Conservation (phyloP, 768 basidiomycete genomes). For the Boletus subcaerulescens region DNA sequence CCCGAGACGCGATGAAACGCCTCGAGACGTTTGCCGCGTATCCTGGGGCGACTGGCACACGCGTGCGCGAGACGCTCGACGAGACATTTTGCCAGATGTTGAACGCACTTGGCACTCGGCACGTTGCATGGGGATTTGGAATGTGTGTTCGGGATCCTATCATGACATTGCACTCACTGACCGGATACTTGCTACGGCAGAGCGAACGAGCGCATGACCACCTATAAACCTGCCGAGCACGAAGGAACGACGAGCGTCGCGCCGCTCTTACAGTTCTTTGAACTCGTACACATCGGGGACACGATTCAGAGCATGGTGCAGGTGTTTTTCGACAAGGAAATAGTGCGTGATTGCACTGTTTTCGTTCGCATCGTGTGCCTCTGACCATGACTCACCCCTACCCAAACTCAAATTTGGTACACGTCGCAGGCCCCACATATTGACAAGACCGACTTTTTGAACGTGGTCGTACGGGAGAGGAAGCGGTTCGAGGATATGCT, state of each 20-base stretch:
- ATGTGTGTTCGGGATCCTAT: constrained; percentile 43
- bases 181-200: constrained; percentile 35
- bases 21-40: constrained; percentile 88
- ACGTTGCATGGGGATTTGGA: constrained; percentile 77
- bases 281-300: constrained; percentile 94
- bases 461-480: constrained; percentile 91
- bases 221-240: constrained; percentile 88
- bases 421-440: constrained; percentile 71
- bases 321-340: constrained; percentile 96
- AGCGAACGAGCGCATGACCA: constrained; percentile 84
- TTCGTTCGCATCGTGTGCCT: background rate
- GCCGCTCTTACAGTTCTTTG: constrained; percentile 94
- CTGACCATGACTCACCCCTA: background rate
- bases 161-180: background rate
- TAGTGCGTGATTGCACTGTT: constrained; percentile 46
- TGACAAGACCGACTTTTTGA: constrained; percentile 90
- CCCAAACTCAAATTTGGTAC: background rate
- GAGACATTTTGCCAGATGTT: constrained; percentile 88
- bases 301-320: constrained; percentile 98
- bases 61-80: constrained; percentile 90
- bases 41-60: constrained; percentile 81
- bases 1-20: constrained; percentile 88
- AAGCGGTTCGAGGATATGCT: constrained; percentile 91
- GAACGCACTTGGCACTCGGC: constrained; percentile 70
- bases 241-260: constrained; percentile 80